A percentile compares a stretch with the other conserved stretches of the same genome.
phyloP scores from a whole-genome alignment of 768 basidiomycete genomes.

The Xerocomellus intermedius region DNA sequence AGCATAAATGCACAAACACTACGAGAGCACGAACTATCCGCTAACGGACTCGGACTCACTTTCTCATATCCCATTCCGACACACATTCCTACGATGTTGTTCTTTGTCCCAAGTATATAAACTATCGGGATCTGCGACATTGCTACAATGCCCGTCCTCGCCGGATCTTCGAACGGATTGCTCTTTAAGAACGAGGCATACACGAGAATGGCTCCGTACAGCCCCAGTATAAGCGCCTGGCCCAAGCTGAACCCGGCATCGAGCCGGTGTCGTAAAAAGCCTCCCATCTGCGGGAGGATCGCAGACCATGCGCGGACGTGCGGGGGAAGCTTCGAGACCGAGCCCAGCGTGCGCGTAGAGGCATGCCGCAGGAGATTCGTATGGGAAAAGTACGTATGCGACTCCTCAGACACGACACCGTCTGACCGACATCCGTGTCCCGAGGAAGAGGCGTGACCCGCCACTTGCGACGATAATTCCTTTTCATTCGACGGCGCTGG shows the following conservation, averaged over 20 bases:
- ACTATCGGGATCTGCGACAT: constrained; percentile 47
- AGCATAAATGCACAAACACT: neutral
- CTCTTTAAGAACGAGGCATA: constrained; percentile 36
- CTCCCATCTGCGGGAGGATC: constrained; percentile 33
- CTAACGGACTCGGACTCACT: constrained; percentile 26
- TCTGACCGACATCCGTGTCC: constrained; percentile 18
- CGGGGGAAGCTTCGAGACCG: constrained; percentile 26
- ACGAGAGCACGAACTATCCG: neutral
- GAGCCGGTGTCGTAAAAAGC: constrained; percentile 34
- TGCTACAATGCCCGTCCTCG: constrained; percentile 36
- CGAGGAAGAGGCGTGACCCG: constrained; percentile 13
- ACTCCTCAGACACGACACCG: constrained; percentile 25
- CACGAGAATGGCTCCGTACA: constrained; percentile 37
- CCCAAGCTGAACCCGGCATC: constrained; percentile 38
- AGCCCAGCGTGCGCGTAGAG: constrained; percentile 10
- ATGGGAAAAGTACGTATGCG: constrained; percentile 27
- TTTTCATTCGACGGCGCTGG: constrained; percentile 7
- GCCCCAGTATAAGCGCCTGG: constrained; percentile 34
- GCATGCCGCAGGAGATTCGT: constrained; percentile 22
- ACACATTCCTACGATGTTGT: constrained; percentile 41
- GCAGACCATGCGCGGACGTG: constrained; percentile 40
- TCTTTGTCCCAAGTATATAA: constrained; percentile 48
- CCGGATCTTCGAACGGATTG: constrained; percentile 34
- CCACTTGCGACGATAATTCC: constrained; percentile 8
- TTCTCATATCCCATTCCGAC: constrained; percentile 49